These are phyloP conservation scores for Flaveria robusta DNA, from an alignment of 129 eudicot genomes.

Conservation along the genomic window DNA sequence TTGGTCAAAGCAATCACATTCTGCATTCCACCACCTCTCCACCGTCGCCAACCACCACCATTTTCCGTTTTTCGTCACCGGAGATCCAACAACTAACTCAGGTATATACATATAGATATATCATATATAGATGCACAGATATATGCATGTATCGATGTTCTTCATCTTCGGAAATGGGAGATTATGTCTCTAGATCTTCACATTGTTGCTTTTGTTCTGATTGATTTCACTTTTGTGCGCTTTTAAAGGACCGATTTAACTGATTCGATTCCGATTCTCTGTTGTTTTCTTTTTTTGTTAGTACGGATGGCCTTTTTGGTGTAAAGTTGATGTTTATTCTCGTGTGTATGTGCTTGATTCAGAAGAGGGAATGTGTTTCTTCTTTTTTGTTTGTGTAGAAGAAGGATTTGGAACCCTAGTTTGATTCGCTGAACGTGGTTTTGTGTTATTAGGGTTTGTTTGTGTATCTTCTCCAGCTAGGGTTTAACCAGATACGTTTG, in stretches of 20 bases:
- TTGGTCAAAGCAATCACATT: not conserved
- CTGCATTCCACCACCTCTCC: not conserved
- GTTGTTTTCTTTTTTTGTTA: not conserved
- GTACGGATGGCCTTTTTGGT: not conserved
- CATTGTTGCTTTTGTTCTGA: not conserved
- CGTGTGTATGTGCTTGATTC: not conserved
- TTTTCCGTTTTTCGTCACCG: not conserved
- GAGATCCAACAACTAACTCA: not conserved
- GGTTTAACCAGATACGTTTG: constrained; percentile 10
- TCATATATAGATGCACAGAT: not conserved
- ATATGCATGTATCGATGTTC: not conserved
- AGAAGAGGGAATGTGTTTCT: not conserved
- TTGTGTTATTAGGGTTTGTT: constrained; percentile 22
- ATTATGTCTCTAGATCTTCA: not conserved
- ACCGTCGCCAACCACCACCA: not conserved
- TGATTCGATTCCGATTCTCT: not conserved
- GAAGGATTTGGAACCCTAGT: constrained; percentile 7
- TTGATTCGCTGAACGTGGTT: not conserved
- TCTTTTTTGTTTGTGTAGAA: not conserved
- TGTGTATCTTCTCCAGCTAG: constrained; percentile 26
- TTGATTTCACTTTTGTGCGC: not conserved
- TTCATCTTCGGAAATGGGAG: not conserved
- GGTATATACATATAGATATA: not conserved
- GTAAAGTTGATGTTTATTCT: not conserved
- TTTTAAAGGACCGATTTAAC: too few relatives aligned